Base-by-base conservation (phyloP, 306 rosid genomes). In the Dryas alaskensis region DNA sequence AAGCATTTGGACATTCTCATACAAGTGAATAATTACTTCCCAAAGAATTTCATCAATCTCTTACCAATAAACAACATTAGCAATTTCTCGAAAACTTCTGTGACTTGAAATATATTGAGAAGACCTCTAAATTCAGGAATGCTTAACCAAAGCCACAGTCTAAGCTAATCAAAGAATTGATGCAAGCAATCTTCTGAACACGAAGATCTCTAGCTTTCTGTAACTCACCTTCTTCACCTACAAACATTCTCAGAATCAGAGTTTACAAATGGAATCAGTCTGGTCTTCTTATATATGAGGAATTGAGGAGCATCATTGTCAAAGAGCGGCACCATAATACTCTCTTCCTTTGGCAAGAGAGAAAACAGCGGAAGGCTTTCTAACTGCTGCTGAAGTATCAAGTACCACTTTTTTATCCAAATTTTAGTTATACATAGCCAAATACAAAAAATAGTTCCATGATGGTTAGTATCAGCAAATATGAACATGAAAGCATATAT, bases 351-450 rank as follows among this genome's bases (percentile, higher is more conserved):
- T 9, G 54, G 40, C 53, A 22, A 22, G 12, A 14, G 65, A 44
- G 44, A 53, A 40, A 12, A 45, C 45, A 22, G 45, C 60, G n/a
- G 7, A 12, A 43, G 10, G 2, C 54, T 71, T 71, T 13, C 57
- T 57, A 44, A 22, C 8, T 25, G 55, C 16, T 44, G 55, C 75
- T 58, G 66, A 71, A 6, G 65, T 13, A 71, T 49, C 66, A 57
- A 14, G 13, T 25, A 45, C 45, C 46, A 61, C 12, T 27, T 22
- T 45, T 57, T 11, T 43, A 53, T 19, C 51, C 60, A 57, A 60
- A 40, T 43, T 43, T 55, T 44, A 70, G 74, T 55, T 54, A 54
- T 22, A 43, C 44, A 13, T 54, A 55, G 17, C 44, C 63, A 4
- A 57, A 37, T 27, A 57, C 44, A 57, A 55, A 44, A 72, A 44